Evolutionary conservation across 345 rosid genomes (phyloP).

Genomic region (Combretum micranthum): DNA sequence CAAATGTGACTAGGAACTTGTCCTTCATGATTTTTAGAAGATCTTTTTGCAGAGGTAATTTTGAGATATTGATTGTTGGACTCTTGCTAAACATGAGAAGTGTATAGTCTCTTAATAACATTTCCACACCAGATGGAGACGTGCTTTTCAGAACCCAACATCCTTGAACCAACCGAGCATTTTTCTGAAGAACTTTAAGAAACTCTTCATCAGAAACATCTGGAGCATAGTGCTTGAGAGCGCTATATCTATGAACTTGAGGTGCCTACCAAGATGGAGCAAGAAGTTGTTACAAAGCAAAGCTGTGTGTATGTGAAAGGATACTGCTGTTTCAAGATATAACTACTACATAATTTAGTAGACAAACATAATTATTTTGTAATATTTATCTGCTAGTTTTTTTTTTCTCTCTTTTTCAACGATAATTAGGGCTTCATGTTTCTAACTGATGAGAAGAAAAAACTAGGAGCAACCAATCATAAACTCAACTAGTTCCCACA

Average conservation of each 20-base stretch:
- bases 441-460: no score
- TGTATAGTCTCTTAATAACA: conserved; percentile 44
- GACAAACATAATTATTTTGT: no score
- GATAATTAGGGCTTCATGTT: no score
- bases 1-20: conserved; percentile 29
- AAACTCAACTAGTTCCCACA: no score
- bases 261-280: conserved; percentile 36
- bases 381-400: no score
- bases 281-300: not conserved
- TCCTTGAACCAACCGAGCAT: conserved; percentile 77
- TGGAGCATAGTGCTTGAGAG: conserved; percentile 56
- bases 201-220: conserved; percentile 43
- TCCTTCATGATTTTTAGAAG: conserved; percentile 20
- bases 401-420: no score
- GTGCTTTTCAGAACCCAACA: conserved; percentile 63
- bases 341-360: no score
- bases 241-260: conserved; percentile 44
- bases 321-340: no score
- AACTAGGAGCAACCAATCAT: no score
- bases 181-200: conserved; percentile 40
- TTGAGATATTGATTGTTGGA: conserved; percentile 16
- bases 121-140: conserved; percentile 29
- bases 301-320: no score
- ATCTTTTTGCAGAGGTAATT: conserved; percentile 14
- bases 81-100: conserved; percentile 47